Evolutionary conservation across 2,329 filamentous ascomycete species (phyloP).

Genomic region (Colletotrichum godetiae): DNA sequence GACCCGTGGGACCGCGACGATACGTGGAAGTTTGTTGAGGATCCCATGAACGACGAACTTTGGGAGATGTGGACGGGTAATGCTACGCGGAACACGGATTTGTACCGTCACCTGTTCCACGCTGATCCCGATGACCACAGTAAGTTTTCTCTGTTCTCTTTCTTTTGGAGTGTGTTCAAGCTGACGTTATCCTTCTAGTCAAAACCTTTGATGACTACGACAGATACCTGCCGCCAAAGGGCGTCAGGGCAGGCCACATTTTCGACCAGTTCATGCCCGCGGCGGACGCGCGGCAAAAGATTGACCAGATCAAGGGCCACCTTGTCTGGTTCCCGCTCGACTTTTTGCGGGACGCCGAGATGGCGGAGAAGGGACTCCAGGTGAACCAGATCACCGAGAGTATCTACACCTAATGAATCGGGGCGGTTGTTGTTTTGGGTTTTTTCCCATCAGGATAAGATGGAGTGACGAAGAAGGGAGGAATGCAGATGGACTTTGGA

Average conservation of each 20-base stretch:
- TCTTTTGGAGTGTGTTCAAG: slow-evolving; percentile 3
- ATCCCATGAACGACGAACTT: slow-evolving; percentile 75
- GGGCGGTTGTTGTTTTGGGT: too few relatives aligned
- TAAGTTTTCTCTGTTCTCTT: slow-evolving; percentile 49
- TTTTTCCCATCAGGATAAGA: slow-evolving; percentile 54
- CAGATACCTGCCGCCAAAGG: slow-evolving; percentile 75
- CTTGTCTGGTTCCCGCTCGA: slow-evolving; percentile 95
- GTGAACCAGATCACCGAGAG: slow-evolving; percentile 90
- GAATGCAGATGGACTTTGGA: too few relatives aligned
- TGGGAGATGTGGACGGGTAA: slow-evolving; percentile 76
- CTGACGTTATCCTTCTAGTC: slow-evolving; percentile 58
- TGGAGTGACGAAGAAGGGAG: too few relatives aligned
- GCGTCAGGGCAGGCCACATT: slow-evolving; percentile 85
- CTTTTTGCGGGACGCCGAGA: slow-evolving; percentile 84
- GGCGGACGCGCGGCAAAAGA: slow-evolving; percentile 77
- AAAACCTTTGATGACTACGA: slow-evolving; percentile 93
- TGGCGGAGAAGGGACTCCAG: slow-evolving; percentile 90
- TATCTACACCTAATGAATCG: slow-evolving; percentile 73
- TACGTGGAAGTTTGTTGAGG: slow-evolving; percentile 73
- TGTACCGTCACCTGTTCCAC: slow-evolving; percentile 86
- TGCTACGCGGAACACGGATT: slow-evolving; percentile 77
- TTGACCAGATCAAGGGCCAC: slow-evolving; percentile 84
- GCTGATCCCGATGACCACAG: slow-evolving; percentile 89
- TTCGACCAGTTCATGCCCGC: slow-evolving; percentile 83
- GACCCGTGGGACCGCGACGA: slow-evolving; percentile 71